Evolutionary conservation across 2,329 filamentous ascomycete species (phyloP).

Genomic region (Gnomoniopsis sp.): DNA sequence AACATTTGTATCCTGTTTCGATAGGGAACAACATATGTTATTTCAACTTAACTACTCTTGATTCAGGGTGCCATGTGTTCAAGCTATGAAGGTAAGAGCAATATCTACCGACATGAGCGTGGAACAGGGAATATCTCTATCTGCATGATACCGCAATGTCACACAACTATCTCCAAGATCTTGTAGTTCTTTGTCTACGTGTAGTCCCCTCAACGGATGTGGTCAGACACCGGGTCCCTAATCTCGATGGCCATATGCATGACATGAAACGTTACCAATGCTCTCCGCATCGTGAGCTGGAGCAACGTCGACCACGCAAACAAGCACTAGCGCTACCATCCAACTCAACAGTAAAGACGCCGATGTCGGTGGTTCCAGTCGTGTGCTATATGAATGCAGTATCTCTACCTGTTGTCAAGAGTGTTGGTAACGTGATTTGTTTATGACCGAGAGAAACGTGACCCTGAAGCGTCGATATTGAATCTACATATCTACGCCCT

Average conservation of each 20-base stretch:
- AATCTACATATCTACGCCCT: not conserved
- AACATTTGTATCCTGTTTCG: too few relatives aligned
- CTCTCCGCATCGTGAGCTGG: not conserved
- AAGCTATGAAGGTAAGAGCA: not conserved
- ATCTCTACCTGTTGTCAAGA: not conserved
- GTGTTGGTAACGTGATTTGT: not conserved
- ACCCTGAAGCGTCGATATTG: not conserved
- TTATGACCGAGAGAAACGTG: not conserved
- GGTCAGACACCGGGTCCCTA: not conserved
- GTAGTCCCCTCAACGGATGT: not conserved
- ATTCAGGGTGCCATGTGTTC: too few relatives aligned
- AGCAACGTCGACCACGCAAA: not conserved
- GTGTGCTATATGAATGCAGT: not conserved
- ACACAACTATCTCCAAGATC: not conserved
- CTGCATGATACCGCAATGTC: not conserved
- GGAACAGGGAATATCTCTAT: not conserved
- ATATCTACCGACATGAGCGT: not conserved
- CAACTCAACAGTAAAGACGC: not conserved
- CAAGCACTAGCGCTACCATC: not conserved
- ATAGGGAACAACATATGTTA: too few relatives aligned
- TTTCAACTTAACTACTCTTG: too few relatives aligned
- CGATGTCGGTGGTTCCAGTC: not conserved
- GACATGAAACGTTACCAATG: not conserved
- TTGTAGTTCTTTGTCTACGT: too few relatives aligned
- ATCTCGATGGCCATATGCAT: not conserved